These are phyloP conservation scores for Cicer arietinum DNA, from an alignment of 306 rosid species.

Conservation along the genomic window DNA sequence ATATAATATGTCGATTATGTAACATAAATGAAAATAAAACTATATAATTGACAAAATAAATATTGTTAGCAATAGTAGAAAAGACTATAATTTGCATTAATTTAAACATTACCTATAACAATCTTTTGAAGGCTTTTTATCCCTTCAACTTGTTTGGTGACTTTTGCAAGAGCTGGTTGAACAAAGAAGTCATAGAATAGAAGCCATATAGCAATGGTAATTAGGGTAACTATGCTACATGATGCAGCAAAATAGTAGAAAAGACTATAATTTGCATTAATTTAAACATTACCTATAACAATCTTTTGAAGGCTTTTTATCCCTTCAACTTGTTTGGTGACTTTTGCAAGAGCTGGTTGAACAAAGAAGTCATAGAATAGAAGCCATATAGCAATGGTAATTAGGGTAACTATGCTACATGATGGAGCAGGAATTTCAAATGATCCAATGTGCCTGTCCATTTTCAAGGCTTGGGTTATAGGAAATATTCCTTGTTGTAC, in stretches of 20 bases:
- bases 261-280: no score
- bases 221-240: neutral
- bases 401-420: neutral
- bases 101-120: slow-evolving; percentile 2
- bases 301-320: slow-evolving; percentile 41
- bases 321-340: slow-evolving; percentile 36
- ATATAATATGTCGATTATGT: no score
- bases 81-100: no score
- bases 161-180: slow-evolving; percentile 8
- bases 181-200: slow-evolving; percentile 31
- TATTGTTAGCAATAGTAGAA: no score
- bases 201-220: slow-evolving; percentile 32
- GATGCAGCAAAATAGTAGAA: slow-evolving; percentile 20
- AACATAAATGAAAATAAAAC: no score
- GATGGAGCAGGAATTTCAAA: slow-evolving; percentile 39
- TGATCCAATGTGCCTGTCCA: slow-evolving; percentile 31
- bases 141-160: slow-evolving; percentile 36
- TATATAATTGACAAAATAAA: no score
- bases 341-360: slow-evolving; percentile 8
- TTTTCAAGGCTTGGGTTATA: slow-evolving; percentile 48
- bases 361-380: slow-evolving; percentile 31
- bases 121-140: slow-evolving; percentile 41
- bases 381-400: slow-evolving; percentile 32
- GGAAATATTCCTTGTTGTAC: slow-evolving; percentile 47
- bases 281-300: slow-evolving; percentile 2